Evolutionary conservation across 1,139 yeast species (phyloP).

Genomic region (Debaryomyces fabryi): DNA sequence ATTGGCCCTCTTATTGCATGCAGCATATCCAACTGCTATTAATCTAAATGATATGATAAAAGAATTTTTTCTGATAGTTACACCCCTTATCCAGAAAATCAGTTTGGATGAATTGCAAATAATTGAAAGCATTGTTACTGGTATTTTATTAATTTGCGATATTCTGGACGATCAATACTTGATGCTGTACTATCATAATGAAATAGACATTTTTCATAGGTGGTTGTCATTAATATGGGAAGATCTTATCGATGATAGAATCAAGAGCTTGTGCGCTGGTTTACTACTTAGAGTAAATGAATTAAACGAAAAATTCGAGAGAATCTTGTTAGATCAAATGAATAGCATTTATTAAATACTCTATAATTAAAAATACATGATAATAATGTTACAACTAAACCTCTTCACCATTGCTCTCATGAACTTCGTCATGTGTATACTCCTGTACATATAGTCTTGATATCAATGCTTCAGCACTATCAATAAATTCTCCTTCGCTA

Average conservation of each 20-base stretch:
- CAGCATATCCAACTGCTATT: constrained; percentile 57
- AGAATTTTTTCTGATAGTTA: constrained; percentile 50
- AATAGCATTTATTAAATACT: constrained; percentile 19
- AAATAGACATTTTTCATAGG: constrained; percentile 34
- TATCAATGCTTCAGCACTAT: background rate
- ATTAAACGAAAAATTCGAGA: constrained; percentile 18
- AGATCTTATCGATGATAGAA: constrained; percentile 43
- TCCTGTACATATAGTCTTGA: constrained; percentile 2
- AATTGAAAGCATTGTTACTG: constrained; percentile 52
- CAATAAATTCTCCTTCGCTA: constrained; percentile 4
- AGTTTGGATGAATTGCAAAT: constrained; percentile 33
- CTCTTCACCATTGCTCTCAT: background rate
- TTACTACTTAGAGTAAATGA: constrained; percentile 43
- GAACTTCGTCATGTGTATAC: background rate
- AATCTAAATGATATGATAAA: constrained; percentile 59
- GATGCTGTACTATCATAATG: constrained; percentile 28
- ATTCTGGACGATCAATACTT: constrained; percentile 43
- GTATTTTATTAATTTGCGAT: constrained; percentile 50
- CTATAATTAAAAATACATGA: background rate
- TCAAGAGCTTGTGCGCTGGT: constrained; percentile 55
- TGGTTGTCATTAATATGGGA: constrained; percentile 53
- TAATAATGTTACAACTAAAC: background rate
- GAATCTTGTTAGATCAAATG: constrained; percentile 20
- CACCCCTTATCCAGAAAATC: constrained; percentile 26
- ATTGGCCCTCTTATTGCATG: constrained; percentile 54